Evolutionary conservation across 202 grass and related monocot species (phyloP), one percentile per base, ranked within the genome.

Genomic region (Eragrostis tef): DNA sequence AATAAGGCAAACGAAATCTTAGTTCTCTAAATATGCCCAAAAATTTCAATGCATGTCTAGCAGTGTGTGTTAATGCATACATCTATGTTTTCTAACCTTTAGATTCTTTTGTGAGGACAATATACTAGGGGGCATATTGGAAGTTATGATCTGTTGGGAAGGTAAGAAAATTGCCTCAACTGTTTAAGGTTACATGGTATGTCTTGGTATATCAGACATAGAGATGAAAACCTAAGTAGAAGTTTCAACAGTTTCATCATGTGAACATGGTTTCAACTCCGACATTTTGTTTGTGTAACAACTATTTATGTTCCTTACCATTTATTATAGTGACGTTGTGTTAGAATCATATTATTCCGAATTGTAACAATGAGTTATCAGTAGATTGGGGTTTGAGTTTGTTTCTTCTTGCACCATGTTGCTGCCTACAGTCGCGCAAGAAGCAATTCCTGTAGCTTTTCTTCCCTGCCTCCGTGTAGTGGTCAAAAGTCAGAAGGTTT

Each of bases 51-150:
- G 61, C 53, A 69, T 86, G 45, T 74, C 22, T 48, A 78, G 60
- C 12, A 82, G 59, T 68, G 87, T 79, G 79, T 52, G 64, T 77
- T 89, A 74, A 86, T 89, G 73, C 83, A 82, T 53, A 54, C 73
- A 39, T 78, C 48, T 86, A 82, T 29, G 78, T 89, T 85, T 86
- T 44, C 1, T 77, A 26, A 48, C 12, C 66, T 72, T 34, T 73
- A 86, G 79, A 86, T 82, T 86, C 50, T 62, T 15, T 86, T 9
- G 67, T 14, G 83, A 63, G 67, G 73, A 50, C 52, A 20, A 86
- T 71, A 82, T 89, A 34, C 60, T 74, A 79, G 67, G 27, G 65
- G 50, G 67, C 58, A 82, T 86, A 67, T 79, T 83, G 58, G 72
- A 64, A 89, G 50, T 86, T 74, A 82, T 77, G 29, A 77, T 78